Conservation (phyloP, 2,329 filamentous ascomycete genomes). For the Xylariaceae sp. region DNA sequence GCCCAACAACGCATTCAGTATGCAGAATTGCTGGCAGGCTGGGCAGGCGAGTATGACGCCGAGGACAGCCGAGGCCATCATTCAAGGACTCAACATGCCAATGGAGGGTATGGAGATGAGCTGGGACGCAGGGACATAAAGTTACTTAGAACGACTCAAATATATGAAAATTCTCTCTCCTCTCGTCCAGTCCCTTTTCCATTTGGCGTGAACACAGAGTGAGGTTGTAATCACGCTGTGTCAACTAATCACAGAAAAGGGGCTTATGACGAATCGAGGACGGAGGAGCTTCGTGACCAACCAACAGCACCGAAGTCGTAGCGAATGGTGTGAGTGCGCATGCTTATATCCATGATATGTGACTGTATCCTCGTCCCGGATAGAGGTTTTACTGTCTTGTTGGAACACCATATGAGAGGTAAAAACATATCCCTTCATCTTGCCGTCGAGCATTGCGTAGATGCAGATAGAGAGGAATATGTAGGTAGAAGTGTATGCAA, state of each 20-base stretch:
- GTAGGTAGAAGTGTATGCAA: background rate
- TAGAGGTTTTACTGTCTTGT: too few species aligned
- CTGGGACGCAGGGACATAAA: slow-evolving; percentile 39
- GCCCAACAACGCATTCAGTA: slow-evolving; percentile 37
- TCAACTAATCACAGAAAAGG: background rate
- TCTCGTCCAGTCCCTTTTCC: background rate
- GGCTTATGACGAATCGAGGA: background rate
- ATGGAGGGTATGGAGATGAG: slow-evolving; percentile 57
- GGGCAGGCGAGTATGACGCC: slow-evolving; percentile 47
- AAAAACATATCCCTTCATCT: too few species aligned
- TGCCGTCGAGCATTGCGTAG: too few species aligned
- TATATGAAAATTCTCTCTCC: background rate
- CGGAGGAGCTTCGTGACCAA: slow-evolving; percentile 1
- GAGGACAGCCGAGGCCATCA: slow-evolving; percentile 49
- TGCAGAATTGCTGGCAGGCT: slow-evolving; percentile 42
- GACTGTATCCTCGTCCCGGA: too few species aligned
- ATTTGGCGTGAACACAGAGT: background rate
- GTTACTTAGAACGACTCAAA: slow-evolving; percentile 13
- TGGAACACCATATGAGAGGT: too few species aligned
- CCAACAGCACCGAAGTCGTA: slow-evolving; percentile 5
- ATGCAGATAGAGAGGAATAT: too few species aligned
- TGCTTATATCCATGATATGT: too few species aligned
- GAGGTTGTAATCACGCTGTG: background rate
- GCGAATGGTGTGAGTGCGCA: background rate
- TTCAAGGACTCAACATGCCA: slow-evolving; percentile 48